Conservation (phyloP, 2,329 filamentous ascomycete genomes). For the Colletotrichum salicis region DNA sequence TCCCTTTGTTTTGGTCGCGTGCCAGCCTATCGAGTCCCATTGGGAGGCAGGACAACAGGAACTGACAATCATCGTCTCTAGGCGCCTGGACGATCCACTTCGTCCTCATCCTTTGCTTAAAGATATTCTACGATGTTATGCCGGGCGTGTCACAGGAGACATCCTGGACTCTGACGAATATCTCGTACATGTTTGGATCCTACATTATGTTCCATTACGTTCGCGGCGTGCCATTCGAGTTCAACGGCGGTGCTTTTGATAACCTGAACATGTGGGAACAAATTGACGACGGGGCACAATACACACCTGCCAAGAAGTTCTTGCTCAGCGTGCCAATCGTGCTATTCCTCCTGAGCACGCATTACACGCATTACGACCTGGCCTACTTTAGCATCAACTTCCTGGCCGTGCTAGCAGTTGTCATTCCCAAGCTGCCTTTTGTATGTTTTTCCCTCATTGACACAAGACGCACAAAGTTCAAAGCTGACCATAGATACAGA, state of each 20-base stretch:
- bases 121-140: slow-evolving; percentile 97
- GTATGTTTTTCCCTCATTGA: slow-evolving; percentile 66
- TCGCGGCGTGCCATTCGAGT: slow-evolving; percentile 96
- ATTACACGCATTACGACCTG: slow-evolving; percentile 98
- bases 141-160: slow-evolving; percentile 97
- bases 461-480: slow-evolving; percentile 17
- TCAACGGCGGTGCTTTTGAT: slow-evolving; percentile 98
- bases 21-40: background rate
- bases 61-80: slow-evolving; percentile 49
- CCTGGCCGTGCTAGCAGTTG: slow-evolving; percentile 87
- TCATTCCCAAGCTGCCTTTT: slow-evolving; percentile 95
- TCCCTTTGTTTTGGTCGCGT: background rate
- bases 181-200: slow-evolving; percentile 98
- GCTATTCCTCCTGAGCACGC: slow-evolving; percentile 94
- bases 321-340: slow-evolving; percentile 93
- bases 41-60: background rate
- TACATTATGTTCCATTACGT: slow-evolving; percentile 99
- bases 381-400: slow-evolving; percentile 98
- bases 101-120: slow-evolving; percentile 88
- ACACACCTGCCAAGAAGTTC: slow-evolving; percentile 99
- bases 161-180: slow-evolving; percentile 98
- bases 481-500: slow-evolving; percentile 59
- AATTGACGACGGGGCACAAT: slow-evolving; percentile 98
- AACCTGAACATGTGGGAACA: slow-evolving; percentile 99
- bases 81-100: slow-evolving; percentile 98